A percentile compares a stretch with the other conserved stretches of the same genome.
Evolutionary conservation across 148 eudicot species (phyloP).

Genomic region (Chenopodium album): DNA sequence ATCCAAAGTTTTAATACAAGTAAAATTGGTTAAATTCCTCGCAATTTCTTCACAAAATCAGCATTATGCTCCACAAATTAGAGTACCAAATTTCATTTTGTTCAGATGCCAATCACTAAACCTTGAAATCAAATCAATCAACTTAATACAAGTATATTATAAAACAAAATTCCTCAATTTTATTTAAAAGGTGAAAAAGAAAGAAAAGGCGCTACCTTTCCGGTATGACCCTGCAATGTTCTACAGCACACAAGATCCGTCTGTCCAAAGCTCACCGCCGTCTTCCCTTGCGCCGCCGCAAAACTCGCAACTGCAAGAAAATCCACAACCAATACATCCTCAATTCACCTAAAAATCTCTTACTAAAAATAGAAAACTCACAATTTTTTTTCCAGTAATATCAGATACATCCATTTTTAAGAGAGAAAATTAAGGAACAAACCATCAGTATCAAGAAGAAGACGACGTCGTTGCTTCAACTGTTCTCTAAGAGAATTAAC

Average conservation of each 20-base stretch:
- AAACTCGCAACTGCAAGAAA: slow-evolving; percentile 61
- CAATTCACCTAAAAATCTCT: neutral
- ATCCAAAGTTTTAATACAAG: neutral
- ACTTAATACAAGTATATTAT: too few species aligned
- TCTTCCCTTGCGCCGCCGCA: slow-evolving; percentile 78
- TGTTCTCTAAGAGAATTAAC: slow-evolving; percentile 68
- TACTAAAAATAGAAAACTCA: neutral
- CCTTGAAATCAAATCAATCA: too few species aligned
- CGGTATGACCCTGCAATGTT: slow-evolving; percentile 93
- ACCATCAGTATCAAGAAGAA: slow-evolving; percentile 89
- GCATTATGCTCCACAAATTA: neutral
- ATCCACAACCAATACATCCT: neutral
- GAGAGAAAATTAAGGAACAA: neutral
- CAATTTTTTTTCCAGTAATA: too few species aligned
- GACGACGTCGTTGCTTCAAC: slow-evolving; percentile 65
- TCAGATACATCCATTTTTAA: too few species aligned
- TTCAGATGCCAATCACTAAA: neutral
- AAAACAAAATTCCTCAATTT: too few species aligned
- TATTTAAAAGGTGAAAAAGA: neutral
- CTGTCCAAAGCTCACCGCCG: slow-evolving; percentile 70
- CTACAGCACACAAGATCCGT: slow-evolving; percentile 97
- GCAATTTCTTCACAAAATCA: neutral
- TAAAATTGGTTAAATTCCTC: neutral
- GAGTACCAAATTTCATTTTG: neutral
- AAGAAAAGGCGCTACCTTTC: slow-evolving; percentile 57